Conservation (phyloP, 1,284 basidiomycete species). For the Fomitopsis schrenkii region DNA sequence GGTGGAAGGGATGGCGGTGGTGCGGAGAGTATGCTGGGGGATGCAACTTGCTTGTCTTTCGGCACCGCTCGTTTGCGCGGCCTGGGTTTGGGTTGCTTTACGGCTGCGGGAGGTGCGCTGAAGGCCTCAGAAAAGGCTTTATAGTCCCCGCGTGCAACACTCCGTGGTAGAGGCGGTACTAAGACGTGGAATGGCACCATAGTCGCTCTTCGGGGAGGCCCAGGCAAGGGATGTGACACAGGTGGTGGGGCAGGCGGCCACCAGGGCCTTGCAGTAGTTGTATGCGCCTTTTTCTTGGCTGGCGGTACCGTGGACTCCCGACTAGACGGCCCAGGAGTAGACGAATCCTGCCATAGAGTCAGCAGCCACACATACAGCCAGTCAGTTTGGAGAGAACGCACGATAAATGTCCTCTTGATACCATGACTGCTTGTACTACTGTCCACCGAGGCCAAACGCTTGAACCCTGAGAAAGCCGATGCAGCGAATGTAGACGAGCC, state of each 20-base stretch:
- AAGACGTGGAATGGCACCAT: constrained; percentile 4
- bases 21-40: background rate
- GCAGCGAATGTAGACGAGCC: background rate
- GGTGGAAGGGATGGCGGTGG: too few species aligned
- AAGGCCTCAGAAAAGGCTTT: background rate
- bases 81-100: background rate
- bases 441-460: background rate
- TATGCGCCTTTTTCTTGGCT: background rate
- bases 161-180: constrained; percentile 7
- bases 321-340: background rate
- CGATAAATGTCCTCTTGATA: background rate
- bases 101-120: background rate
- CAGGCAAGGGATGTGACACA: background rate
- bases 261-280: background rate
- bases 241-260: background rate
- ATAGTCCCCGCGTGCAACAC: constrained; percentile 5
- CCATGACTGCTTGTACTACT: background rate
- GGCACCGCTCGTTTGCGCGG: background rate
- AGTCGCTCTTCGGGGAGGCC: background rate
- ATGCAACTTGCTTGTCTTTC: background rate
- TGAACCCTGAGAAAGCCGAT: background rate
- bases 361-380: background rate
- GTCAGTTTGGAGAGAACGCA: background rate
- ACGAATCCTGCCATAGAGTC: background rate
- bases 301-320: background rate